phyloP scores from a whole-genome alignment of 2,329 filamentous ascomycete genomes.

The Pestalotiopsis sp. region DNA sequence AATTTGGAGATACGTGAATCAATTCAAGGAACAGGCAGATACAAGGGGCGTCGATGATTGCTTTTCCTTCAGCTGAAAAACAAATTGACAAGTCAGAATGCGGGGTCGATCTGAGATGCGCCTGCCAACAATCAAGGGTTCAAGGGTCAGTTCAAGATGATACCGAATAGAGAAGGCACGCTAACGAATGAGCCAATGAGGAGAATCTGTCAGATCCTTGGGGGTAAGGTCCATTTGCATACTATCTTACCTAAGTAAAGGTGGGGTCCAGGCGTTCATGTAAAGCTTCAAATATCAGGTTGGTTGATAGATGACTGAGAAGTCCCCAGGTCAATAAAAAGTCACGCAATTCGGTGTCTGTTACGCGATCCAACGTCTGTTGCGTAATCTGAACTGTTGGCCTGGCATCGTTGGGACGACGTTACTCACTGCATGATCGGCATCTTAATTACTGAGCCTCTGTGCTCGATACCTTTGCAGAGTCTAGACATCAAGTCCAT shows the following conservation, averaged over 20 bases:
- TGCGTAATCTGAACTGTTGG: no score
- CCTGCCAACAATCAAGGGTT: not conserved
- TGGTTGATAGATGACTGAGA: no score
- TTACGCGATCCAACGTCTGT: no score
- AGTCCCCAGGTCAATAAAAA: no score
- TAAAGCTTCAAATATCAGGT: no score
- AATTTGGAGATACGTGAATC: not conserved
- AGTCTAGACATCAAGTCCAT: no score
- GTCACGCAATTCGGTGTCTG: no score
- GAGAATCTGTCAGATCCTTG: not conserved
- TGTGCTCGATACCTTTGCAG: no score
- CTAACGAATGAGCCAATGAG: not conserved
- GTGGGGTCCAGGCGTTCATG: not conserved
- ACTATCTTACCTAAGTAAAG: no score
- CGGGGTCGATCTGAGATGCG: not conserved
- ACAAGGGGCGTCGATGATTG: not conserved
- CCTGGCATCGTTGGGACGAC: no score
- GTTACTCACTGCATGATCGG: no score
- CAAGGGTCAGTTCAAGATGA: not conserved
- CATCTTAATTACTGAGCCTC: no score
- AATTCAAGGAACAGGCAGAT: not conserved
- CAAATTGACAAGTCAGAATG: not conserved
- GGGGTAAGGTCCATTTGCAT: not conserved
- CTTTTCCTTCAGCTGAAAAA: not conserved
- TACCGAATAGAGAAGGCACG: conserved; percentile 5